Evolutionary conservation across 208 protist species (phyloP).

Genomic region (Crithidia expoeki): DNA sequence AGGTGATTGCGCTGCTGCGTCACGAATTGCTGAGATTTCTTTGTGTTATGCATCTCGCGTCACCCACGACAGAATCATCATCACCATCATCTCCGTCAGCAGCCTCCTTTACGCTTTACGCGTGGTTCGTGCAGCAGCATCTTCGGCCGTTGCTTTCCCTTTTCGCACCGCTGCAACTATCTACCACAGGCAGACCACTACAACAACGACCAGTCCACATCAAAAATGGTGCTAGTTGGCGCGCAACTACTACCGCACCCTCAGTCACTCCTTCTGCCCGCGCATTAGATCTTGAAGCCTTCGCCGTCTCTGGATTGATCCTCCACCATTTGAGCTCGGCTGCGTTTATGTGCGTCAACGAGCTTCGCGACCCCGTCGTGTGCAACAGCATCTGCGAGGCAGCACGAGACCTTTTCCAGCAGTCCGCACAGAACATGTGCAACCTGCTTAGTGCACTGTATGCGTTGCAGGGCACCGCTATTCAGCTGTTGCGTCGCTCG

Average conservation of each 20-base stretch:
- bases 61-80: background rate
- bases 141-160: background rate
- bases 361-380: background rate
- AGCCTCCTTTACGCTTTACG: background rate
- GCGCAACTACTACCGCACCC: too few species aligned
- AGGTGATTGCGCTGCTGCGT: slow-evolving; percentile 21
- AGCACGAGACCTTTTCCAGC: slow-evolving; percentile 16
- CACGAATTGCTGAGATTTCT: slow-evolving; percentile 17
- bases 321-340: background rate
- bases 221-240: background rate
- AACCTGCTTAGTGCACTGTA: background rate
- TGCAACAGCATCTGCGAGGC: slow-evolving; percentile 4
- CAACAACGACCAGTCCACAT: too few species aligned
- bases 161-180: background rate
- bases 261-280: background rate
- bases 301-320: background rate
- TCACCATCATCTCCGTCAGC: background rate
- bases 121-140: background rate
- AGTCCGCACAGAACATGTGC: slow-evolving; percentile 14
- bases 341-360: background rate
- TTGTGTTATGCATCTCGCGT: background rate
- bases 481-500: background rate
- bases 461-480: background rate
- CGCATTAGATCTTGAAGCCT: background rate
- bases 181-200: too few species aligned